Evolutionary conservation across 2,329 filamentous ascomycete species (phyloP).

Genomic region (Acarospora socialis): DNA sequence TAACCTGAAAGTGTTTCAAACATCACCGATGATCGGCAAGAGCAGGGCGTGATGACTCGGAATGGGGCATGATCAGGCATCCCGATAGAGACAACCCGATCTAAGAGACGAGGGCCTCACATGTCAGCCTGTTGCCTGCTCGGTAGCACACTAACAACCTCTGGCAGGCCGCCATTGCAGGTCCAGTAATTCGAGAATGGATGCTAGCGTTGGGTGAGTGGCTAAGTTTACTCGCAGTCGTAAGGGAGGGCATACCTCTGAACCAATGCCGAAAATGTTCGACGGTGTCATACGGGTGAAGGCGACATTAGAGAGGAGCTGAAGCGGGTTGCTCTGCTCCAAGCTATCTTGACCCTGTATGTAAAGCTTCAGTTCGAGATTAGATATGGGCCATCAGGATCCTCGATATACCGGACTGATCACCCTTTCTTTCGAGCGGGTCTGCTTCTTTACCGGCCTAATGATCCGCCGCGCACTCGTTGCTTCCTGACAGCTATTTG

Average conservation of each 20-base stretch:
- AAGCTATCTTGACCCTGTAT: too few species aligned
- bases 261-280: conserved; percentile 68
- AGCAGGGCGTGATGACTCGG: background rate
- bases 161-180: conserved; percentile 56
- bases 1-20: background rate
- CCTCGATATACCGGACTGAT: background rate
- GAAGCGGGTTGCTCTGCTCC: background rate
- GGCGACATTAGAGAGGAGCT: conserved; percentile 55
- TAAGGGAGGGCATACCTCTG: conserved; percentile 31
- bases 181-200: conserved; percentile 80
- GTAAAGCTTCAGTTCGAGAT: too few species aligned
- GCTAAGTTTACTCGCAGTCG: background rate
- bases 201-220: conserved; percentile 26
- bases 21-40: background rate
- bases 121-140: conserved; percentile 64
- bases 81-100: background rate
- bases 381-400: background rate
- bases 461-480: conserved; percentile 7
- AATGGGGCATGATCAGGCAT: background rate
- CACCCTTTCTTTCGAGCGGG: background rate
- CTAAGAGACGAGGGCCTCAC: conserved; percentile 4
- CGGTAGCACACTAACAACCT: conserved; percentile 62
- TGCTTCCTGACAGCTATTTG: conserved; percentile 9
- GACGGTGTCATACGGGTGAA: conserved; percentile 57
- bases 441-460: conserved; percentile 9